Evolutionary conservation across 768 basidiomycete species (phyloP).

Genomic region (Serendipita sp.): DNA sequence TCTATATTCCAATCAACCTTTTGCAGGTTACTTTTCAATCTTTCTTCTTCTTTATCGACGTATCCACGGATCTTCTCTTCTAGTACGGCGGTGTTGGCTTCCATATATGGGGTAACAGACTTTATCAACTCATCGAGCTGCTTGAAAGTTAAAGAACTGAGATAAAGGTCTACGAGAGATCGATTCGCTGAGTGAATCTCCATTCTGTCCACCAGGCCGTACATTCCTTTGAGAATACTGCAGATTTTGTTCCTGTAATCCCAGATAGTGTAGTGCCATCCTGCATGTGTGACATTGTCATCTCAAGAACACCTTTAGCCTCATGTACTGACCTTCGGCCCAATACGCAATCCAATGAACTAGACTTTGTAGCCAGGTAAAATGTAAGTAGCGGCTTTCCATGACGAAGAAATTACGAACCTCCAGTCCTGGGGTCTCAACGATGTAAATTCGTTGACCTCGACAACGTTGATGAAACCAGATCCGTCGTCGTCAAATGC

Average conservation of each 20-base stretch:
- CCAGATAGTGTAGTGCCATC: conserved; percentile 14
- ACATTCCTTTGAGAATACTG: conserved; percentile 11
- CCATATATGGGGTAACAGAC: conserved; percentile 8
- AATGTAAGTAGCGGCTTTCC: too few relatives aligned
- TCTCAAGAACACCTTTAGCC: too few relatives aligned
- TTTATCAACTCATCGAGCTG: conserved; percentile 7
- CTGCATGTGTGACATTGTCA: conserved; percentile 1
- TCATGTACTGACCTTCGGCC: conserved; percentile 18
- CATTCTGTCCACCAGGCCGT: conserved; percentile 1
- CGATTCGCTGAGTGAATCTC: conserved; percentile 14
- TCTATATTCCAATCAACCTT: too few relatives aligned
- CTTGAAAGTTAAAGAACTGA: conserved; percentile 9
- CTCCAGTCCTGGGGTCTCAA: too few relatives aligned
- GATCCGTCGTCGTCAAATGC: conserved; percentile 23
- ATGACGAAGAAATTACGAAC: too few relatives aligned
- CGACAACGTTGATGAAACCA: conserved; percentile 14
- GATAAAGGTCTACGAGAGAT: conserved; percentile 15
- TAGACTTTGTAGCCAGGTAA: conserved; percentile 10
- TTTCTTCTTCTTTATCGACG: conserved; percentile 7
- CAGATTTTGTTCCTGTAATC: conserved; percentile 9
- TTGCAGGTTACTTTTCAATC: too few relatives aligned
- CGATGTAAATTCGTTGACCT: conserved; percentile 20
- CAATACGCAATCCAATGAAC: conserved; percentile 21
- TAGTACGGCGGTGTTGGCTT: conserved; percentile 13
- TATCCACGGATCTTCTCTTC: conserved; percentile 17